These are phyloP conservation scores for Rhododendron vialii DNA, from an alignment of 148 eudicot genomes.

Conservation along the genomic window DNA sequence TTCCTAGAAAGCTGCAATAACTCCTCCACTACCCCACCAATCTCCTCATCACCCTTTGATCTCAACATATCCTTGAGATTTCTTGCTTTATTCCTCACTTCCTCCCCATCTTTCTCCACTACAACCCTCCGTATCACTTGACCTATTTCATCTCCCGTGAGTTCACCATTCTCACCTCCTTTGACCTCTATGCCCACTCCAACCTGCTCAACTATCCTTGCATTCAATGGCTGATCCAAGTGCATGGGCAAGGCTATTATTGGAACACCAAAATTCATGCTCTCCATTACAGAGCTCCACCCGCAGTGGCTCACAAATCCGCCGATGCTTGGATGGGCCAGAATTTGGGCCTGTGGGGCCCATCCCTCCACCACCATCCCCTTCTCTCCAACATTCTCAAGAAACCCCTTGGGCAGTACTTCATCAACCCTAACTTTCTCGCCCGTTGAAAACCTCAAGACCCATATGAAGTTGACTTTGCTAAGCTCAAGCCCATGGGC, in stretches of 20 bases:
- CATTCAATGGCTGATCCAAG: constrained; percentile 30
- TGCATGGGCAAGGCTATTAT: constrained; percentile 27
- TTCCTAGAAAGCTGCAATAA: not conserved
- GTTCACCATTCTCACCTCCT: constrained; percentile 13
- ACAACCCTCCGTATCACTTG: constrained; percentile 16
- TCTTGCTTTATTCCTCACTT: constrained; percentile 16
- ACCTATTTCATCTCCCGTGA: constrained; percentile 14
- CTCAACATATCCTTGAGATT: constrained; percentile 7
- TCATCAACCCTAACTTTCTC: constrained; percentile 15
- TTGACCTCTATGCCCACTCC: constrained; percentile 21
- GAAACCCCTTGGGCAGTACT: constrained; percentile 24
- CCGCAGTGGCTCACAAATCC: constrained; percentile 42
- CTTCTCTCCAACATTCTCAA: constrained; percentile 16
- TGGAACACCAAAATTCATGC: constrained; percentile 25
- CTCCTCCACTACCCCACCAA: constrained; percentile 4
- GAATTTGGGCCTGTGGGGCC: constrained; percentile 30
- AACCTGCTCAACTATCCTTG: constrained; percentile 18
- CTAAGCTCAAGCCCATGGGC: constrained; percentile 28
- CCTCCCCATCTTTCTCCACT: constrained; percentile 11
- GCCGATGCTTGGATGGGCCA: constrained; percentile 17
- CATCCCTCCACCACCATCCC: constrained; percentile 23
- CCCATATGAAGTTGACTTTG: constrained; percentile 28
- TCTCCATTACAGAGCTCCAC: constrained; percentile 30
- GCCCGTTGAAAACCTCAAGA: constrained; percentile 12
- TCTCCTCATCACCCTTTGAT: constrained; percentile 12